Base-by-base conservation (phyloP, 306 rosid genomes). In the Pyrus betulifolia region DNA sequence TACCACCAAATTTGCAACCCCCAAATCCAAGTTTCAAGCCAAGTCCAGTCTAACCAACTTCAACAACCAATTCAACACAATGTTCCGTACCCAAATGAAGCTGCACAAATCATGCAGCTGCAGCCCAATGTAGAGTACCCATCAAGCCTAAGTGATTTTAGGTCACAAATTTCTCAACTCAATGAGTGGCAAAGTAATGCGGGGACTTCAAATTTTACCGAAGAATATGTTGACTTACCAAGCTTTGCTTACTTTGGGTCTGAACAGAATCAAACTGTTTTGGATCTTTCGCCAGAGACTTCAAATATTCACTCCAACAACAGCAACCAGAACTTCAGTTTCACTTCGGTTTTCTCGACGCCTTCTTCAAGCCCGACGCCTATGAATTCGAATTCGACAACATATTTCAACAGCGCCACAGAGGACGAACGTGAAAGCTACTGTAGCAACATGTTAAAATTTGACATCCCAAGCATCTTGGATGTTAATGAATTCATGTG, bases 381-480 rank as follows among this genome's bases (percentile, higher is more conserved):
- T 15, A 71, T 91, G 80, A 92, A 94, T 60, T 95, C 98, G 1
- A 92, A 82, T 66, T 95, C 82, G 67, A 79, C 97, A 2, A 85
- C 93, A 1, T 69, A 77, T 55, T 62, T 88, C 67, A 81, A 79
- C 14, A 81, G 90, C 76, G 60, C 81, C 84, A 82, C 89, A 2
- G 97, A 95, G 77, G 99, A 92, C 52, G 99, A 96, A 75, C 86
- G 87, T 62, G 96, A 92, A 60, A 92, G 97, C 87, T 89, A 92
- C 67, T 87, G 89, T 12, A 83, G 88, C 69, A 80, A 86, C 78
- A 82, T 86, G 80, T 80, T 91, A 81, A 82, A 79, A 72, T 96
- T 92, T 77, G 90, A 92, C 75, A 81, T 96, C 77, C 83, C 89
- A 14, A 84, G 89, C 68, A 33, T 89, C 38, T 83, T 86, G 44